These are phyloP conservation scores for Fagopyrum esculentum DNA, from an alignment of 148 eudicot species.

Conservation along the genomic window DNA sequence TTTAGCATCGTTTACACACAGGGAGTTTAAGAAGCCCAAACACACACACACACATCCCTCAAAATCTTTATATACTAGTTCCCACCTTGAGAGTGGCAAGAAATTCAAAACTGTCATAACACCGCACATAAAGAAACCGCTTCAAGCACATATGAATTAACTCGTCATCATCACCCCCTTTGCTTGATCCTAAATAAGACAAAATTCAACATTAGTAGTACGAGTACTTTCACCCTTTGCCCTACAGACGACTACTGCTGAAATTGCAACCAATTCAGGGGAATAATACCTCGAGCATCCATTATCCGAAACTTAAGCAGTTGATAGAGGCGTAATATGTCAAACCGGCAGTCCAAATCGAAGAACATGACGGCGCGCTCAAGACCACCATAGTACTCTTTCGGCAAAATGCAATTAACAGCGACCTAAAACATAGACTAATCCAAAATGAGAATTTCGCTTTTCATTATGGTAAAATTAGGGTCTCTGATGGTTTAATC, in stretches of 20 bases:
- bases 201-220: background rate
- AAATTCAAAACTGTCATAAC: conserved; percentile 77
- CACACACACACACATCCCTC: background rate
- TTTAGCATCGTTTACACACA: background rate
- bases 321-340: conserved; percentile 49
- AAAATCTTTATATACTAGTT: background rate
- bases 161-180: conserved; percentile 30
- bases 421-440: conserved; percentile 41
- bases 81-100: conserved; percentile 79
- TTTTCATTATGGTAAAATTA: background rate
- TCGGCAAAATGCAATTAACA: conserved; percentile 70
- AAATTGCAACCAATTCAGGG: background rate
- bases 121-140: conserved; percentile 70
- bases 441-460: background rate
- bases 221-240: background rate
- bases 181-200: conserved; percentile 8
- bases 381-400: conserved; percentile 64
- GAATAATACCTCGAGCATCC: conserved; percentile 24
- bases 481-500: background rate
- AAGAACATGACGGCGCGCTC: conserved; percentile 56
- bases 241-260: background rate
- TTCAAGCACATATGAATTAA: conserved; percentile 61
- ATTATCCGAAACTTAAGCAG: conserved; percentile 38
- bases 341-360: conserved; percentile 94
- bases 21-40: background rate